Evolutionary conservation across 1,284 basidiomycete genomes (phyloP).

Genomic region (Rhodotorula sp.): DNA sequence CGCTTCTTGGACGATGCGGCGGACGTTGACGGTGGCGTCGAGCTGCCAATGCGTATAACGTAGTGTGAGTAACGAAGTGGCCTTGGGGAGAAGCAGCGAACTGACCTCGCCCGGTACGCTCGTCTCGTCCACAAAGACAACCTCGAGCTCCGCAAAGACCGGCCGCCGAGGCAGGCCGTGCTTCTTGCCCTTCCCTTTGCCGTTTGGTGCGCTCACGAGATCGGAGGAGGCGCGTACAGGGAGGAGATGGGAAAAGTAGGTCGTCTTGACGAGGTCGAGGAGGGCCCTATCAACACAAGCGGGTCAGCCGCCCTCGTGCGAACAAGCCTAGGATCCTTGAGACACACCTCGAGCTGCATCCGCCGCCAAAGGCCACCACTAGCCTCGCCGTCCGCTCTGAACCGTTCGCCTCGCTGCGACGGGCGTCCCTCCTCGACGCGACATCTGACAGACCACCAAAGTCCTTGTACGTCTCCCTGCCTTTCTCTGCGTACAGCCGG

Average conservation of each 20-base stretch:
- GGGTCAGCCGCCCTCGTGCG: background rate
- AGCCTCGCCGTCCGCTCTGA: background rate
- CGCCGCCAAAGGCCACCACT: constrained; percentile 23
- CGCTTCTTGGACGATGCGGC: constrained; percentile 3
- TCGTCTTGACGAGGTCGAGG: constrained; percentile 19
- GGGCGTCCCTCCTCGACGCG: background rate
- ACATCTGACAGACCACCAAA: too few species aligned
- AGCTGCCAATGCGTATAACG: background rate
- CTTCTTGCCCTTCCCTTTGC: constrained; percentile 7
- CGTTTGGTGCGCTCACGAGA: background rate
- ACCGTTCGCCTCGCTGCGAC: background rate
- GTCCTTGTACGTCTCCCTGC: too few species aligned
- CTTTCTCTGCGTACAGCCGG: too few species aligned
- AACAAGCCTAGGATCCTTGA: too few species aligned
- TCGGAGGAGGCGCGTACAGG: background rate
- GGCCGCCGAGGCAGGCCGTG: constrained; percentile 5
- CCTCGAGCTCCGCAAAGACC: constrained; percentile 9
- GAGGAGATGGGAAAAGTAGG: constrained; percentile 9
- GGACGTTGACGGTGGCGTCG: constrained; percentile 13
- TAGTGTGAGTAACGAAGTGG: too few species aligned
- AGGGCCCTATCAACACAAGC: constrained; percentile 3
- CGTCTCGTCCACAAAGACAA: constrained; percentile 32
- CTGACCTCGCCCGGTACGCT: constrained; percentile 14
- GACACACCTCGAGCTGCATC: constrained; percentile 7
- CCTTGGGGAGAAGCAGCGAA: too few species aligned